Evolutionary conservation across 2,329 filamentous ascomycete genomes (phyloP), one percentile per base, ranked within the genome.

Genomic region (Fusarium stilboides): DNA sequence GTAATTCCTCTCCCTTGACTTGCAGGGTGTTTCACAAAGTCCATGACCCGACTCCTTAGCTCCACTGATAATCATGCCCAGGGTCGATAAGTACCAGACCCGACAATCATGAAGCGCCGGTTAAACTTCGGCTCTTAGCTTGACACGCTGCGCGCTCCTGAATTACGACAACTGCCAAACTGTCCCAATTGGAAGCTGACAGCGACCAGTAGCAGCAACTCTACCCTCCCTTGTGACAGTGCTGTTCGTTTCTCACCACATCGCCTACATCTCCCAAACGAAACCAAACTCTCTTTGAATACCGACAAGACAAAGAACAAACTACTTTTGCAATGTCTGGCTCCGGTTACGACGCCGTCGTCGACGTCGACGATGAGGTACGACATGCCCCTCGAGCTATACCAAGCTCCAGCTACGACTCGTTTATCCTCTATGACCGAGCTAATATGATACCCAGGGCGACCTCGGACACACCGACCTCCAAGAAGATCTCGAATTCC

Each of bases 401-500:
- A 52, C 24, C 40, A 50, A 64, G 65, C 61, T 69, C 33, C 20
- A 52, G 26, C 53, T 56, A 42, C 42, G 34, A 36, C 33, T 28
- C 8, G n/a, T 50, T 31, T 7, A 19, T 13, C 28, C 14, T 26
- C 14, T 20, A 28, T 13, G 17, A 24, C 22, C 8, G 26, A 47
- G 46, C 59, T 69, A 52, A 75, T 55, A 42, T 66, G 73, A 57
- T 20, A 13, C 66, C 42, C 50, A 98, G 94, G 95, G 95, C 77
- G 96, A 99, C 82, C 90, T 99, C 78, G 96, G 96, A 76, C 94
- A 98, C 83, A 99, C 96, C 59, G 96, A 99, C 81, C 91, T 99
- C 24, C 94, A 98, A 85, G 95, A 98, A 81, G 96, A 98, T 82
- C 94, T 99, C 79, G 96, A 98, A 87, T 99, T 99, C 85, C 96